Evolutionary conservation across 176 grass and related monocot genomes (phyloP).

Genomic region (Lolium rigidum): DNA sequence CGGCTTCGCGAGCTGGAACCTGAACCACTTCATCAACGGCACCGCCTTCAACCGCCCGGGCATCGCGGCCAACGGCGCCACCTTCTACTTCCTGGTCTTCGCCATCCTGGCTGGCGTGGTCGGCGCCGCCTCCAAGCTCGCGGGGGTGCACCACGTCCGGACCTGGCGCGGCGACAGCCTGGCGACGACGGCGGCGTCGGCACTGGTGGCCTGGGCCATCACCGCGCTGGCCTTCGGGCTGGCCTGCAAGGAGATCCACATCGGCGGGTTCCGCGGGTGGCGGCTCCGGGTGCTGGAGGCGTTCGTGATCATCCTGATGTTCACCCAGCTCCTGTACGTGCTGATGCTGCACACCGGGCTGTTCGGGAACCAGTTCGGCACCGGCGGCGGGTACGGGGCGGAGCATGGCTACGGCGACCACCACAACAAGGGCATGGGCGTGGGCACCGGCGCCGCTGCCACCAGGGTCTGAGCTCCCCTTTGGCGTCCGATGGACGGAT

Average conservation of each 20-base stretch:
- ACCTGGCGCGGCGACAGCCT: conserved; percentile 13
- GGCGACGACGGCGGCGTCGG: background rate
- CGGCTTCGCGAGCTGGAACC: conserved; percentile 20
- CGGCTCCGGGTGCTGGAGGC: background rate
- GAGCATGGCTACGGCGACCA: background rate
- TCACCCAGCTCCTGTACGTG: background rate
- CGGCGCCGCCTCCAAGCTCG: background rate
- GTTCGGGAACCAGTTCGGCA: background rate
- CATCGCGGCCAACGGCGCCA: background rate
- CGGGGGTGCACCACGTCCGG: conserved; percentile 3
- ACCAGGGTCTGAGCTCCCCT: background rate
- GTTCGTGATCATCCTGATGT: background rate
- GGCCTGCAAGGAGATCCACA: conserved; percentile 6
- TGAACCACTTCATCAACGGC: conserved; percentile 17
- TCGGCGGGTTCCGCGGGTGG: background rate
- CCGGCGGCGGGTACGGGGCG: background rate
- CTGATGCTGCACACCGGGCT: background rate
- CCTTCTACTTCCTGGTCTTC: conserved; percentile 20
- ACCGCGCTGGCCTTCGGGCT: background rate
- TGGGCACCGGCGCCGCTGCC: background rate
- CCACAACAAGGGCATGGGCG: conserved; percentile 13
- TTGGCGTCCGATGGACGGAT: background rate
- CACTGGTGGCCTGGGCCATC: conserved; percentile 16
- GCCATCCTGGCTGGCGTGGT: background rate
- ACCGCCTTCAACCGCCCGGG: background rate